Evolutionary conservation across 169 alveolate species (phyloP), one percentile per base, ranked within the genome.

Genomic region (Cryptosporidium andersoni): DNA sequence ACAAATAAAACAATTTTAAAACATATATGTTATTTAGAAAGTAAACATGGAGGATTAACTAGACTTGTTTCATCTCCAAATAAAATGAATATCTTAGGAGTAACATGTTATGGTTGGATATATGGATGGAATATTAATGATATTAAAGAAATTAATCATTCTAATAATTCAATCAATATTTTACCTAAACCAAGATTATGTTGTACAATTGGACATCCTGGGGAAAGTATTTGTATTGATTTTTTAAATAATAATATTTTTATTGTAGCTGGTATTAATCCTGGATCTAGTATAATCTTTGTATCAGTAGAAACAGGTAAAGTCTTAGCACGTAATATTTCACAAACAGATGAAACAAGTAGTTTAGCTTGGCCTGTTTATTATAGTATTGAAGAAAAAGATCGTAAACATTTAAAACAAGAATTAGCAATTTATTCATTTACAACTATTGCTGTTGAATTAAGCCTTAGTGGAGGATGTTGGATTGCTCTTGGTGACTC

Each of bases 281-380:
- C 85, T 1, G 85, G 85, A 2, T 55, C 56, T 3, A 74, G 85
- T 49, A 45, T 74, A 45, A 36, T 68, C 11, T 74, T 74, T 16
- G 25, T 74, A 7, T 74, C 85, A 36, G 85, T 74, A 3, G 60
- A 74, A 42, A 74, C 85, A 14, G 85, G 85, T 9, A 74, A 11
- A 74, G 45, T 42, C 11, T 34, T 74, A 34, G 74, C 64, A 3
- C 67, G 45, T 34, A 58, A 74, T 39, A 45, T 74, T 43, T 74
- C 85, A 8, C 55, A 68, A 36, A 74, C 55, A 37, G 60, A 60
- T 12, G 85, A 74, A 37, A 11, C 60, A 2, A 47, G 63, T n/a
- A 68, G 85, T 25, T 14, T 74, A 42, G 85, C 85, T n/a, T 74
- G 85, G 85, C 85, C 85, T 2, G 43, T 74, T n/a, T 74, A 74